Conservation (phyloP, 2,329 filamentous ascomycete species). For the Alternaria sp. region DNA sequence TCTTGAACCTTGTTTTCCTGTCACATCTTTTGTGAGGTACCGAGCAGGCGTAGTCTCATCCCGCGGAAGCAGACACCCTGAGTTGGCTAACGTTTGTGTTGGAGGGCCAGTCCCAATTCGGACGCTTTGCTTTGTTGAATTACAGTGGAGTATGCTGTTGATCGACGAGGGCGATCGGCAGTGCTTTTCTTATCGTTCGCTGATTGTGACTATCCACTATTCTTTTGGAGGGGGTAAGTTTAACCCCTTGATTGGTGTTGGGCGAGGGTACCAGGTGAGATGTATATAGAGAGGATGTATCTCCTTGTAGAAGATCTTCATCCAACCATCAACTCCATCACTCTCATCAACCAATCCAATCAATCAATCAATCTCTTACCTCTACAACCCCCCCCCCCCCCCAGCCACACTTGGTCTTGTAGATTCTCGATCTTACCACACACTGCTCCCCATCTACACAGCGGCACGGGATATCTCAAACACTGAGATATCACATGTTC, state of each 20-base stretch:
- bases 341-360: not conserved
- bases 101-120: not conserved
- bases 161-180: slow-evolving; percentile 2
- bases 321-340: slow-evolving; percentile 8
- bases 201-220: slow-evolving; percentile 7
- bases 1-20: slow-evolving; percentile 11
- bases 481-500: not conserved
- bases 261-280: not conserved
- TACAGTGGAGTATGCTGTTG: slow-evolving; percentile 5
- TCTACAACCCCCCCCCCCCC: not conserved
- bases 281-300: slow-evolving; percentile 5
- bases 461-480: not conserved
- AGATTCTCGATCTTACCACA: not conserved
- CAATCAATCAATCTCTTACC: not conserved
- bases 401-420: not conserved
- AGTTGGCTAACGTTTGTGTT: slow-evolving; percentile 6
- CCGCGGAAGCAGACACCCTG: slow-evolving; percentile 8
- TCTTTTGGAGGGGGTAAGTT: slow-evolving; percentile 6
- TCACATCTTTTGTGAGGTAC: slow-evolving; percentile 8
- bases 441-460: not conserved
- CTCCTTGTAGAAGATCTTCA: slow-evolving; percentile 1
- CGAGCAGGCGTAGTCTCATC: slow-evolving; percentile 1
- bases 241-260: slow-evolving; percentile 10
- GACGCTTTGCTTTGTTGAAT: slow-evolving; percentile 4
- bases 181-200: slow-evolving; percentile 9